A percentile compares a stretch with the other conserved stretches of the same genome.
These are phyloP conservation scores for Rhynchosporium graminicola DNA, from an alignment of 2,329 filamentous ascomycete genomes.

Conservation along the genomic window DNA sequence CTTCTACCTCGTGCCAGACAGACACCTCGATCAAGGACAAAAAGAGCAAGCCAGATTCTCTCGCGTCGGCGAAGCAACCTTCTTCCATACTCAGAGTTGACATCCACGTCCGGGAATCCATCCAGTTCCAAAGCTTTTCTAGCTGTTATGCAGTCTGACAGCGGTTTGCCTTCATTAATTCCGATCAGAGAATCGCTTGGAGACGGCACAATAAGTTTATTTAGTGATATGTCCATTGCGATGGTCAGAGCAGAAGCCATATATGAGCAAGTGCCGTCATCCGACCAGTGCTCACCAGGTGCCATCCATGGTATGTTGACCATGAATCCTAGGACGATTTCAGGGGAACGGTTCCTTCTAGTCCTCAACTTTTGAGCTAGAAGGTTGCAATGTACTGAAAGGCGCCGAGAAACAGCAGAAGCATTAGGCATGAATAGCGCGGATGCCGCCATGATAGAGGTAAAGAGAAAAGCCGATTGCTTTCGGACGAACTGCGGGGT, in stretches of 20 bases:
- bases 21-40: conserved; percentile 72
- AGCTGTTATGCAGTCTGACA: conserved; percentile 69
- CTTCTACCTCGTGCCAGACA: conserved; percentile 69
- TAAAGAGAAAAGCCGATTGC: conserved; percentile 70
- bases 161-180: conserved; percentile 52
- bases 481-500: conserved; percentile 65
- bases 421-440: conserved; percentile 67
- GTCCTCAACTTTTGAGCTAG: conserved; percentile 64
- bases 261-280: conserved; percentile 73
- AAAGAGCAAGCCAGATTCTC: conserved; percentile 69
- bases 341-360: conserved; percentile 66
- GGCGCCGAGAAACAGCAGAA: conserved; percentile 62
- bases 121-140: conserved; percentile 66
- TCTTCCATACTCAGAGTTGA: conserved; percentile 59
- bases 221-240: conserved; percentile 67
- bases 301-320: conserved; percentile 77
- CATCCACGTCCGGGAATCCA: conserved; percentile 65
- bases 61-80: conserved; percentile 65
- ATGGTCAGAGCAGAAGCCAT: conserved; percentile 70
- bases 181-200: conserved; percentile 48
- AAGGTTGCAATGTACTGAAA: conserved; percentile 63
- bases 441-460: conserved; percentile 68
- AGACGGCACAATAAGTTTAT: conserved; percentile 66
- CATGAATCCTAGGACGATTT: conserved; percentile 75
- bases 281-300: conserved; percentile 65